Base-by-base conservation (phyloP, 179 eudicot species). In the Corrigiola litoralis region DNA sequence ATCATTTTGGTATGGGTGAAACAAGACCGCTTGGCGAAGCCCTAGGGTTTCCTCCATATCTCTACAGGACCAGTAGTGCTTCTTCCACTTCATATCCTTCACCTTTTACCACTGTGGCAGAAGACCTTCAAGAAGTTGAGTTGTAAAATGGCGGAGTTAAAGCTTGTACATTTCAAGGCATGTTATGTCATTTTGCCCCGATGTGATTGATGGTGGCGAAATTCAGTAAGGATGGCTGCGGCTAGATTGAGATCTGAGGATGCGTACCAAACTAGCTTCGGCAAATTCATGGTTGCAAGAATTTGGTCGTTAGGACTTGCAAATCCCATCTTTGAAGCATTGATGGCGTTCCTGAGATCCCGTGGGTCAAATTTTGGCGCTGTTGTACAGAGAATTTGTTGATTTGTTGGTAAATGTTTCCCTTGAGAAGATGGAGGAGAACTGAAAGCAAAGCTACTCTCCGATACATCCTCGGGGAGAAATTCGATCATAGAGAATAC, bases 121-220 rank as follows among this genome's bases (percentile, higher is more conserved):
- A 86, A 31, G 88, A 87, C 31, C 85, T 84, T 28, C 86, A 81
- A 17, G 92, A 79, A 58, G 95, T 84, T 24, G 82, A 86, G 53
- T 79, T 84, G 56, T 85, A 75, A 82, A 48, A 64, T 38, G 53
- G 16, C 14, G 58, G 54, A 34, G 50, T 34, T 14, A 24, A 31
- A n/a, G n/a, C n/a, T n/a, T n/a, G n/a, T n/a, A n/a, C n/a, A n/a
- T n/a, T n/a, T n/a, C n/a, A n/a, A n/a, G n/a, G n/a, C n/a, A n/a
- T n/a, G n/a, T n/a, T n/a, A n/a, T n/a, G n/a, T n/a, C n/a, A n/a
- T n/a, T n/a, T n/a, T n/a, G n/a, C n/a, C n/a, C n/a, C n/a, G n/a
- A n/a, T n/a, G n/a, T n/a, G n/a, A n/a, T n/a, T n/a, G n/a, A n/a
- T n/a, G n/a, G n/a, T n/a, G n/a, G n/a, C n/a, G n/a, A n/a, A n/a